phyloP scores from a whole-genome alignment of 108 stramenopile genomes.

The Discostella pseudostelligera region DNA sequence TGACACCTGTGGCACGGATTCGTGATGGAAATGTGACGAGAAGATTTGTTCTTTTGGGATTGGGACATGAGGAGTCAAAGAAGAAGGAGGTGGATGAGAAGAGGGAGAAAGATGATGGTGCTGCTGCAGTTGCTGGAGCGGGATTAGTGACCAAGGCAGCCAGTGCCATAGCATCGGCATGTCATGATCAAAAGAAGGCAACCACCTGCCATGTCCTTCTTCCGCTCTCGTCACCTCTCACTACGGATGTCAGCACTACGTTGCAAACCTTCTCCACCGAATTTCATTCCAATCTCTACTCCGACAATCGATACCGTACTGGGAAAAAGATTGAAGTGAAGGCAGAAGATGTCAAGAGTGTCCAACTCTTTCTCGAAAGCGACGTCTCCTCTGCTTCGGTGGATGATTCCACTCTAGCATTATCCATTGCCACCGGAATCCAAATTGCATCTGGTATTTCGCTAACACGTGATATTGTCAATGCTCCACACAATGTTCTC shows the following conservation, averaged over 20 bases:
- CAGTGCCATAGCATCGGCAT: conserved; percentile 65
- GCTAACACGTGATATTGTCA: conserved; percentile 92
- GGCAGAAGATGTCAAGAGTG: conserved; percentile 66
- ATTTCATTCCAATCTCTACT: conserved; percentile 64
- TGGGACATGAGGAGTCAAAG: conserved; percentile 53
- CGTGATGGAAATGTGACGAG: conserved; percentile 43
- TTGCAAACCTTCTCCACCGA: conserved; percentile 57
- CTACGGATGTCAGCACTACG: conserved; percentile 13
- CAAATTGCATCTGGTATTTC: conserved; percentile 61
- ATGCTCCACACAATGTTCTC: conserved; percentile 94
- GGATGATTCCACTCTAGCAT: too few relatives aligned
- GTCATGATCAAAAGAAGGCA: conserved; percentile 72
- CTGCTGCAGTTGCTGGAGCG: conserved; percentile 28
- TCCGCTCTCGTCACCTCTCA: conserved; percentile 34
- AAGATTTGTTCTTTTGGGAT: conserved; percentile 61
- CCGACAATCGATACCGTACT: conserved; percentile 83
- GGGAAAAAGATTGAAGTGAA: conserved; percentile 63
- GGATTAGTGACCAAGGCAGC: conserved; percentile 52
- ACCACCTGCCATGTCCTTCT: conserved; percentile 53
- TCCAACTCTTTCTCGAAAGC: conserved; percentile 54
- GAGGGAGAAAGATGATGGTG: conserved; percentile 39
- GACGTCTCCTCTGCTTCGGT: conserved; percentile 33
- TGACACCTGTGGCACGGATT: conserved; percentile 62
- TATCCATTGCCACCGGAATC: conserved; percentile 54
- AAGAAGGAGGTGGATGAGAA: conserved; percentile 35